Evolutionary conservation across 164 flowering plant genomes (phyloP).

Genomic region (Dillenia suffruticosa): DNA sequence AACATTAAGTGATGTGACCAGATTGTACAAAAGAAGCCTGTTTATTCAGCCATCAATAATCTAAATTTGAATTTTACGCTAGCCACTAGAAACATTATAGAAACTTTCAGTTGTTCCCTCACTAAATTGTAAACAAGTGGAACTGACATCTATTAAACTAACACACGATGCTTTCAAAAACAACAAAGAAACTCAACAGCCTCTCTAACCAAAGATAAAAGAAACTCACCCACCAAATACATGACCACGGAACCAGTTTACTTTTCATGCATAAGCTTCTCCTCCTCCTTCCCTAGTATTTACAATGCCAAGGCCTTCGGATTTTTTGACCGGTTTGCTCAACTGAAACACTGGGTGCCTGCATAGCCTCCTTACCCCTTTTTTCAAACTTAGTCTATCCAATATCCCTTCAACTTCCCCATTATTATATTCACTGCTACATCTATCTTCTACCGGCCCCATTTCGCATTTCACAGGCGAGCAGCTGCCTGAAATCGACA

Average conservation of each 20-base stretch:
- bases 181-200: no score
- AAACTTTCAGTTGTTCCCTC: no score
- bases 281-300: conserved; percentile 31
- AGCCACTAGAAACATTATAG: no score
- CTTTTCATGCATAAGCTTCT: conserved; percentile 36
- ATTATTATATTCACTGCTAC: conserved; percentile 23
- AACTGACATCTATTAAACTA: no score
- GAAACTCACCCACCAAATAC: conserved; percentile 3
- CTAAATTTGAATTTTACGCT: no score
- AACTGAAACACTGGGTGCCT: conserved; percentile 72
- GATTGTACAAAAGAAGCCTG: no score
- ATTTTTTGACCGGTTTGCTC: conserved; percentile 46
- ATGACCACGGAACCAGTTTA: background rate
- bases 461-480: conserved; percentile 14
- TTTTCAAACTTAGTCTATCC: conserved; percentile 50
- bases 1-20: no score
- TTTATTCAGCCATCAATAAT: no score
- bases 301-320: conserved; percentile 34
- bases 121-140: no score
- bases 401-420: conserved; percentile 42
- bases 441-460: conserved; percentile 17
- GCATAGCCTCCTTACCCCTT: conserved; percentile 64
- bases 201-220: background rate
- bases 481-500: conserved; percentile 19
- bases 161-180: no score